Evolutionary conservation across 2,329 filamentous ascomycete species (phyloP), one percentile per base, ranked within the genome.

Genomic region (Colletotrichum karsti): DNA sequence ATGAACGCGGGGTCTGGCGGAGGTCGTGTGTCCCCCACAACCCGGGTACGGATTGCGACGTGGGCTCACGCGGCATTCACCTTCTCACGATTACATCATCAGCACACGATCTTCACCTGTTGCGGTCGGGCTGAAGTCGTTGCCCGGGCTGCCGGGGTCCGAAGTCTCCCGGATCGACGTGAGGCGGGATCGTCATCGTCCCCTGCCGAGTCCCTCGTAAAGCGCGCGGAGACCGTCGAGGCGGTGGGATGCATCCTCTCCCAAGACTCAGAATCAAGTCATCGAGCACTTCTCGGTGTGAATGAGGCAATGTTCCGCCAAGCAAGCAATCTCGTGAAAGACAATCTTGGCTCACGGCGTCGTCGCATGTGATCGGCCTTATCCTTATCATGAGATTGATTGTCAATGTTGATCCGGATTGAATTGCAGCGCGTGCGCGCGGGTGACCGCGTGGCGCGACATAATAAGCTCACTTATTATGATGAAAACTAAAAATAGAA

Each of bases 401-500:
- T 15, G n/a, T 26, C 22, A 24, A n/a, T 15, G 48, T 46, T 44
- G 56, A 65, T 54, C 56, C 28, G 37, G 35, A 22, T 30, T 7
- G 37, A 7, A 42, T n/a, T n/a, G 33, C 42, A 22, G 53, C 12
- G 9, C 22, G 44, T 41, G 15, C 15, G 41, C 26, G 18, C 4
- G 20, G 15, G 62, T 12, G 37, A 39, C n/a, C 30, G 42, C 42
- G 54, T 60, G 37, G 62, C 56, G 55, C 55, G 37, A 53, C 18
- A 15, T 37, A 30, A 15, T 37, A 30, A 37, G 37, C 22, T 28
- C 22, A 57, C n/a, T 42, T 22, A 20, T 22, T 42, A 5, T n/a
- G 33, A 13, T 42, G 42, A 24, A n/a, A n/a, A 1, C 63, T 54
- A 61, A 61, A 61, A 65, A 61, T 65, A 65, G 63, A 54, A 7